Base-by-base conservation (phyloP, 2,329 filamentous ascomycete species). In the Phialophora macrospora region DNA sequence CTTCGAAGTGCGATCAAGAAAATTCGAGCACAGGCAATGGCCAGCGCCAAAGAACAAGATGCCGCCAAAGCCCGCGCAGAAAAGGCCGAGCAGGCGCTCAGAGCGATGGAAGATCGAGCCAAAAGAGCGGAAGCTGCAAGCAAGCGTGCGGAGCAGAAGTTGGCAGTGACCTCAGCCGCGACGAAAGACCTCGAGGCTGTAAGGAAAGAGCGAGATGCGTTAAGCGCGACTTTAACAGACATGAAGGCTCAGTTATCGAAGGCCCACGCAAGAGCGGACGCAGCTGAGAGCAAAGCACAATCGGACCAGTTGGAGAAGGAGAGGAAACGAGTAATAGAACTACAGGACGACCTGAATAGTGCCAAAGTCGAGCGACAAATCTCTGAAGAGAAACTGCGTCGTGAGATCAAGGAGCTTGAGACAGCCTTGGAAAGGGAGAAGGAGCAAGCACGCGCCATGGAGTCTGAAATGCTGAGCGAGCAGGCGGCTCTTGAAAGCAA, bases 1-100 rank as follows among this genome's bases (percentile, higher is more conserved):
- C 89, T 96, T 69, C 84, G 94, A 67, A 87, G 87, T 5, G 88
- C 89, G 3, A 91, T 98, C 73, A 96, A 95, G 77, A 93, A 92
- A 74, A 79, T 98, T 65, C 82, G 85, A 14, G 75, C 80, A 56
- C 84, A 85, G 70, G 73, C 81, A 14, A 70, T 76, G 11, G 84
- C 87, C 55, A 82, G 81, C 55, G 82, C 81, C 30, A 87, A 85
- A 72, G 75, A 79, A 4, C 80, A 83, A 41, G 74, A 77, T 0
- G 81, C 83, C 1, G 73, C 81, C 24, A 72, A 84, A 80, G 60
- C 87, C 88, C 69, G 82, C 87, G 70, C 86, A 78, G 75, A 83
- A 52, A 84, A 82, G 63, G 83, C 86, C 66, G 87, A 90, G 65
- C 87, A 86, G 68, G 83, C 85, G 1, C 72, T 80, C 38, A 74